Base-by-base conservation (phyloP, 2,329 filamentous ascomycete genomes). In the Davidsoniella australis region DNA sequence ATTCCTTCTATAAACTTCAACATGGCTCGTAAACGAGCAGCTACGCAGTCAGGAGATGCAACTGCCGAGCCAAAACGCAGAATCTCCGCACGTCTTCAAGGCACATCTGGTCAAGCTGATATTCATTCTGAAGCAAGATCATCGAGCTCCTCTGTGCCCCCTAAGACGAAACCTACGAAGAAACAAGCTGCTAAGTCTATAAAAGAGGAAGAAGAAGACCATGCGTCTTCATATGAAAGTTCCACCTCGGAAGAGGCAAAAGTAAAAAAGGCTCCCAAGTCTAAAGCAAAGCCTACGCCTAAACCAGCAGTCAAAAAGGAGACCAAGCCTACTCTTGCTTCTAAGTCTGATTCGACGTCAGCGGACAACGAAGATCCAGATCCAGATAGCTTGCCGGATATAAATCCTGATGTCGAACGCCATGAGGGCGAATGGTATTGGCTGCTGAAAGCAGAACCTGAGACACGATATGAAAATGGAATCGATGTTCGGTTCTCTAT, bases 401-500 rank as follows among this genome's bases (percentile, higher is more conserved):
- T 56, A 1, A 69, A 68, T 49, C 60, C 64, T 0, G 61, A 68
- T 10, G 63, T 62, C 0, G 62, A 62, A 4, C 60, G 56, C 1
- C 66, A 68, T 10, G 63, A 66, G 0, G 67, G 64, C 2, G 60
- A 64, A 46, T 67, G 65, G 63, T 87, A 82, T 63, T 88, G 84
- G 83, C 72, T 91, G 29, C 75, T 91, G 73, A 91, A 89, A 66
- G 84, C 85, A 0, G 84, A 98, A 65, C 89, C 91, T 0, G 84
- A 94, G 57, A 78, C 86, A 3, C 81, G 91, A 5, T 67, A 87
- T 14, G 86, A 94, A 61, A 89, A 87, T 49, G 89, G 87, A 1
- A 69, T 84, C 46, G 88, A 96, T 60, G 85, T 95, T 42, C 82
- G 78, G 56, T 98, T 96, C 65, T 93, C 87, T 1, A 95, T 98